Evolutionary conservation across 345 rosid species (phyloP).

Genomic region (Viola odorata): DNA sequence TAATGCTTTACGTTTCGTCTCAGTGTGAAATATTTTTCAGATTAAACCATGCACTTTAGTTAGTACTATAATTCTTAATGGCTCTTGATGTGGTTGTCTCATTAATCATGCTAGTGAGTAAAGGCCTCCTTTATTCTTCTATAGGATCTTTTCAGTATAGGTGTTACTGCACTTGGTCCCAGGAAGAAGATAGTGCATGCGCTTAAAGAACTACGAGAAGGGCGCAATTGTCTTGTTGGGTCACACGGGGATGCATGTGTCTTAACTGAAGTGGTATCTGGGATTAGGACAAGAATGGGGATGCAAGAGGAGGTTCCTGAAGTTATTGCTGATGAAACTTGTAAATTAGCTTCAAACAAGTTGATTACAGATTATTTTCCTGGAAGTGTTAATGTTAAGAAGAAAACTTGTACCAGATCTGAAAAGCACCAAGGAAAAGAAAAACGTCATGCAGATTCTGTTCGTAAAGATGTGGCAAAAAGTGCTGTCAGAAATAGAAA

Average conservation of each 20-base stretch:
- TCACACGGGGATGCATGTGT: constrained; percentile 14
- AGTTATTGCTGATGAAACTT: constrained; percentile 31
- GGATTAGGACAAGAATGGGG: constrained; percentile 25
- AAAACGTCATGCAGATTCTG: constrained; percentile 31
- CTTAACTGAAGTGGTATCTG: constrained; percentile 11
- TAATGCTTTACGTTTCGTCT: no score
- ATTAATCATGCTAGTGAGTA: no score
- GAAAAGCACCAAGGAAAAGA: constrained; percentile 23
- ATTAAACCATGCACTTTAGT: no score
- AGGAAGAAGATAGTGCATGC: constrained; percentile 87
- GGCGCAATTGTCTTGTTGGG: constrained; percentile 19
- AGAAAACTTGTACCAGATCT: constrained; percentile 32
- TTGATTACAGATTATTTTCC: constrained; percentile 82
- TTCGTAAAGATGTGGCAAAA: constrained; percentile 28
- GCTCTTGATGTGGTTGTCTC: no score
- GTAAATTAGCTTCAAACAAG: constrained; percentile 50
- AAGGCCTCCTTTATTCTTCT: not conserved
- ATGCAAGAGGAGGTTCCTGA: constrained; percentile 31
- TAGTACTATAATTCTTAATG: no score
- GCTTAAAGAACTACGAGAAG: constrained; percentile 48
- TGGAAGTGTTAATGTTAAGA: constrained; percentile 32
- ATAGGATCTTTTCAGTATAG: constrained; percentile 72
- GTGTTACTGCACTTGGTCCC: constrained; percentile 84
- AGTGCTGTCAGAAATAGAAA: constrained; percentile 37
- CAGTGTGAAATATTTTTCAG: no score